Evolutionary conservation across 1,284 basidiomycete species (phyloP), one percentile per base, ranked within the genome.

Genomic region (Papiliotrema laurentii): DNA sequence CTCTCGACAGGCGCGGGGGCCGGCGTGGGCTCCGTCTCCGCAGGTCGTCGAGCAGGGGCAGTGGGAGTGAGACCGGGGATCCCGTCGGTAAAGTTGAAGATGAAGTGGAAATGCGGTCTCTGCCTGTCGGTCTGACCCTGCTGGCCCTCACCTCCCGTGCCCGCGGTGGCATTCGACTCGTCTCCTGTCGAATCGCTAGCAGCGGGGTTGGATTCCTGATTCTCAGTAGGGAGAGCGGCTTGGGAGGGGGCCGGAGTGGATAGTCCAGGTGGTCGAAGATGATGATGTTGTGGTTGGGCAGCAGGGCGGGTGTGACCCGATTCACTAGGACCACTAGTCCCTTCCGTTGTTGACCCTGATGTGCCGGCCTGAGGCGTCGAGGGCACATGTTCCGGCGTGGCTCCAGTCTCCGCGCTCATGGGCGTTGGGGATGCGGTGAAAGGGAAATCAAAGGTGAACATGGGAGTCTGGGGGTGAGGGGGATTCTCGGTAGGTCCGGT

Each of bases 1-100:
- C 57, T 54, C 3, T 58, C 53, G 37, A 60, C 52, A 14, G 59
- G 53, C 39, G 43, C 35, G 24, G 42, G 10, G 5, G 47, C 34
- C 30, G 50, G 37, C 24, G 38, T 47, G 18, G 13, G 26, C 27
- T 27, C 25, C 28, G 45, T 39, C 49, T 26, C 13, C 50, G 49
- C 31, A 24, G 31, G 9, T 24, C 24, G 28, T 24, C 43, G 6
- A 16, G 30, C 24, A 21, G 43, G n/a, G 28, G 18, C 27, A n/a
- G n/a, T n/a, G 21, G 33, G 21, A 25, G 25, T 13, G 4, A 36
- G 3, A 37, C 6, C 38, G 22, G 38, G 22, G 11, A 10, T 5
- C 9, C 41, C 41, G 14, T 19, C 28, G 14, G 30, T 30, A 26
- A 46, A 27, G 41, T 49, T 43, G 41, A 49, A 36, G 41, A 49